Base-by-base conservation (phyloP, 2,329 filamentous ascomycete genomes). In the Colletotrichum australisinense region DNA sequence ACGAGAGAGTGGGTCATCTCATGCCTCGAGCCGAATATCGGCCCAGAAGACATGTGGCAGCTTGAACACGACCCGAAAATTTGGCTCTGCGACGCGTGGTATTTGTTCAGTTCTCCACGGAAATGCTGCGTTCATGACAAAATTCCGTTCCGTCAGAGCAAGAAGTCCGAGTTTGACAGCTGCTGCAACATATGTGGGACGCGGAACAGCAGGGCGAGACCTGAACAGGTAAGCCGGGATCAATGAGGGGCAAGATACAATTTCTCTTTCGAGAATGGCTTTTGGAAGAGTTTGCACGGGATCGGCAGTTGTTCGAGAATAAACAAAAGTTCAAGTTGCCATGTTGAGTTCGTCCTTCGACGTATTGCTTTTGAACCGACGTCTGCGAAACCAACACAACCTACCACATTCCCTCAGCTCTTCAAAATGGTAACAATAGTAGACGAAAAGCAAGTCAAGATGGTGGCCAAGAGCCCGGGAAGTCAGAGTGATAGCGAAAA, bases 1-100 rank as follows among this genome's bases (percentile, higher is more conserved):
- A 72, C 32, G 42, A 11, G 57, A 38, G 49, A 70, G 69, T 72
- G 69, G 69, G 69, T 32, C 69, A 38, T 26, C 38, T n/a, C 19
- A 14, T 68, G 52, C 6, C 22, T 63, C 42, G 19, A n/a, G 11
- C 38, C 26, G 49, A 28, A 8, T 46, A 16, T 24, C 9, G 14
- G 8, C 38, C 38, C 58, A 30, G n/a, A 16, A 22, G 16, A 62
- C 14, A 24, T 24, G 22, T 8, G 19, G 16, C 14, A 26, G 14
- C 56, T 24, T 56, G 19, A 52, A 4, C 26, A 12, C 24, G 42
- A 28, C 16, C 11, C 19, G 49, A 35, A 16, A 28, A 30, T 14
- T 38, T 49, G 57, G 52, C 35, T 16, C 38, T 42, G 14, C 22
- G 22, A 63, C 28, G 49, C 28, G 35, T 58, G 64, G 49, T 63